A percentile compares a stretch with the other conserved stretches of the same genome.
These are phyloP conservation scores for Cucumis sativus DNA, from an alignment of 306 rosid species.

Conservation along the genomic window DNA sequence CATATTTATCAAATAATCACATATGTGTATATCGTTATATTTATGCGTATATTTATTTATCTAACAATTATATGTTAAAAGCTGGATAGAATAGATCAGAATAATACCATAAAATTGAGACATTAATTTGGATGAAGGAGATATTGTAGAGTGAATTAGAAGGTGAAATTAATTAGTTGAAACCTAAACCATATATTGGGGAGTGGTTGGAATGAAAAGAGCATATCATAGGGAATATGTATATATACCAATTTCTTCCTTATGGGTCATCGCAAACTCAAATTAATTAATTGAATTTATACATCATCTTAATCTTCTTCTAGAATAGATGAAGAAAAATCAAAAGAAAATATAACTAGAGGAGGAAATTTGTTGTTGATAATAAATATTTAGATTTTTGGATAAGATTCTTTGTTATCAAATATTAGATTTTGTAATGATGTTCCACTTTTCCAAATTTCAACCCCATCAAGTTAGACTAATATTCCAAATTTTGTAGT, in stretches of 20 bases:
- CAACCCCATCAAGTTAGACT: neutral
- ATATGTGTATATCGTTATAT: no score
- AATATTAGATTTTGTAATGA: neutral
- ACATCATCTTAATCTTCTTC: neutral
- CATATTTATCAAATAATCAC: no score
- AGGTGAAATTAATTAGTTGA: neutral
- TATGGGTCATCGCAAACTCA: neutral
- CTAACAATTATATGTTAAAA: no score
- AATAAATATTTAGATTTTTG: neutral
- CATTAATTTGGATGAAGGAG: neutral
- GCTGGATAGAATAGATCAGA: neutral
- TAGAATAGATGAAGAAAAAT: neutral
- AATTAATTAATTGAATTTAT: neutral
- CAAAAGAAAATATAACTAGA: neutral
- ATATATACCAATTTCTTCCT: constrained; percentile 5
- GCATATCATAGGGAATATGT: neutral
- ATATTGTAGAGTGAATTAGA: neutral
- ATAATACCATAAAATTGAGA: neutral
- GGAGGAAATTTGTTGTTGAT: neutral
- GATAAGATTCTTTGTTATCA: neutral
- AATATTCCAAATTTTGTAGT: neutral
- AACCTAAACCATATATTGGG: neutral
- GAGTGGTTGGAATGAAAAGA: neutral
- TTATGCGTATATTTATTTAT: no score
- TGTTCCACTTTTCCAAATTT: neutral